A percentile compares a stretch with the other conserved stretches of the same genome.
These are phyloP conservation scores for Ceratocystis lukuohia DNA, from an alignment of 2,329 filamentous ascomycete species.

Conservation along the genomic window DNA sequence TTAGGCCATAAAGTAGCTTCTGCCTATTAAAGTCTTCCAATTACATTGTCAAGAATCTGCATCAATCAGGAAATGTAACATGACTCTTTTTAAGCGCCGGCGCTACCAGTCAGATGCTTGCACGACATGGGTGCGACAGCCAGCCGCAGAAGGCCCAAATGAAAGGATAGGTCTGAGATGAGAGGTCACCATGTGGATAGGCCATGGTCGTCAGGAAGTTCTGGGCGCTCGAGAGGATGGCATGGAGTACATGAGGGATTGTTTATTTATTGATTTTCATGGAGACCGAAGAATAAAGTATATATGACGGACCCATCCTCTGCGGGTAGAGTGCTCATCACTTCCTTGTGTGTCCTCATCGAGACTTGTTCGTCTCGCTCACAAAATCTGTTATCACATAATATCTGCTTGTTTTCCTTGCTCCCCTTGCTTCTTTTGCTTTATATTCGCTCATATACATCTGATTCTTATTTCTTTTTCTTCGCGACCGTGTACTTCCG, in stretches of 20 bases:
- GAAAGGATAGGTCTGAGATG: not conserved
- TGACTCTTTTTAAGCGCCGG: slow-evolving; percentile 7
- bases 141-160: not conserved
- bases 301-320: slow-evolving; percentile 1
- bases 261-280: not conserved
- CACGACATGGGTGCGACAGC: slow-evolving; percentile 9
- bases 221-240: not conserved
- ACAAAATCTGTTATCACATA: not conserved
- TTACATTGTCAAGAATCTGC: not conserved
- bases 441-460: not conserved
- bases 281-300: not conserved
- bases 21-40: not conserved
- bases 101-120: not conserved
- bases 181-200: not conserved
- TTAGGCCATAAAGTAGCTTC: not conserved
- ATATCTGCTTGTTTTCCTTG: not conserved
- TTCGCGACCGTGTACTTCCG: not conserved
- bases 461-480: not conserved
- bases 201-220: not conserved
- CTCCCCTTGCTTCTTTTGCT: not conserved
- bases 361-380: not conserved
- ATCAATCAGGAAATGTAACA: not conserved
- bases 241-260: not conserved
- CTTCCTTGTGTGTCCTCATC: not conserved
- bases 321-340: not conserved